Evolutionary conservation across 2,329 filamentous ascomycete genomes (phyloP), one percentile per base, ranked within the genome.

Genomic region (Harringtonia lauricola): DNA sequence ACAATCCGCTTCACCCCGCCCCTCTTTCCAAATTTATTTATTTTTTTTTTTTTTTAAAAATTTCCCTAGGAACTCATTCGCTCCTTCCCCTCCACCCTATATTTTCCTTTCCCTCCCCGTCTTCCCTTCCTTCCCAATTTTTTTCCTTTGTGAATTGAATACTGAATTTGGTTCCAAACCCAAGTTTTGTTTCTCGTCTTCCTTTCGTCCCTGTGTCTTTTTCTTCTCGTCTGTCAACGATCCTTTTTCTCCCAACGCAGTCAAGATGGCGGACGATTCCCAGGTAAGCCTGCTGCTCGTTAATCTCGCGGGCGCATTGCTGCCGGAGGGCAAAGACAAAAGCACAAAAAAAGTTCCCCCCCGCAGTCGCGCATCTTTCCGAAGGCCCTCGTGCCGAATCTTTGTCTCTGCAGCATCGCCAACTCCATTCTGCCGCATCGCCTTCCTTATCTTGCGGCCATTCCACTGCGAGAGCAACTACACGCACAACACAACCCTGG

Each of bases 201-300:
- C 46, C 57, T 57, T 57, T 55, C 56, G 55, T 53, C 48, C 47
- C 46, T 37, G 28, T 30, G 28, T 38, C 48, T 45, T 48, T 36
- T 36, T 36, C 36, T 41, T 42, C 39, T 43, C n/a, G 19, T 39
- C 31, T 34, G 38, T 41, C 40, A 45, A 43, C 42, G 17, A 55
- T 46, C 51, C 52, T 53, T 45, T 50, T 49, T 54, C 55, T 51
- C 47, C 49, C 54, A 55, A 67, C 64, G 62, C 61, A 61, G 61
- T 68, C 72, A 75, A 64, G 58, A 79, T 79, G 74, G 63, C 73
- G 57, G 72, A 76, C 52, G 71, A 64, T 52, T 58, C 60, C 50
- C 59, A 74, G 60, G 72, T 76, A 66, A 68, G 72, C 64, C 35
- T 36, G 24, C 26, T 19, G 3, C 18, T 31, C 14, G 12, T 49